phyloP scores from a whole-genome alignment of 345 rosid genomes.

The Luvunga scandens region DNA sequence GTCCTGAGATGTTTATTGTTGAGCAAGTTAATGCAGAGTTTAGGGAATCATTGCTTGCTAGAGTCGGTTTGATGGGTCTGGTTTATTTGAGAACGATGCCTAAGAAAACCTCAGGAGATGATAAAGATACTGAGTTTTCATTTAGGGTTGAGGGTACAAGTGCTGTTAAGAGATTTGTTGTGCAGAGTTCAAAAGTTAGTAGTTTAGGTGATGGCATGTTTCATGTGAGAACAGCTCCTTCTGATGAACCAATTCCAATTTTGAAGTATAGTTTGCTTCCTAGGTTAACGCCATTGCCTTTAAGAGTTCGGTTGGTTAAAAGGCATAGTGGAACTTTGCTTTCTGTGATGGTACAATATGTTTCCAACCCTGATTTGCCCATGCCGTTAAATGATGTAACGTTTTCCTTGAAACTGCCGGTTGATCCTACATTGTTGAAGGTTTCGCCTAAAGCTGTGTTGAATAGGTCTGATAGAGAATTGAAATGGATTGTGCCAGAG shows the following conservation, averaged over 20 bases:
- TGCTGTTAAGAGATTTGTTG: conserved; percentile 69
- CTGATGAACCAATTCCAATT: conserved; percentile 88
- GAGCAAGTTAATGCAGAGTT: conserved; percentile 93
- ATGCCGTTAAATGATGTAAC: conserved; percentile 68
- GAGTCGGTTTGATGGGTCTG: conserved; percentile 91
- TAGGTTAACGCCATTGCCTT: conserved; percentile 77
- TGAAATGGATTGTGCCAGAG: conserved; percentile 92
- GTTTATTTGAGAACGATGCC: conserved; percentile 85
- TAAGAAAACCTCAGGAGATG: conserved; percentile 56
- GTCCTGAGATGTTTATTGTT: conserved; percentile 86
- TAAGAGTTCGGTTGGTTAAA: conserved; percentile 79
- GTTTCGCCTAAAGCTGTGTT: conserved; percentile 91
- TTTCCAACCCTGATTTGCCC: conserved; percentile 72
- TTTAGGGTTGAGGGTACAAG: conserved; percentile 74
- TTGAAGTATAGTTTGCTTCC: conserved; percentile 89
- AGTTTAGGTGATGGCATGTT: conserved; percentile 89
- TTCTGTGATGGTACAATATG: conserved; percentile 97
- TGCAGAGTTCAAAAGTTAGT: conserved; percentile 71
- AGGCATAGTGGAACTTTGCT: conserved; percentile 89
- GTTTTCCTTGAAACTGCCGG: conserved; percentile 83
- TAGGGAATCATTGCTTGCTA: conserved; percentile 88
- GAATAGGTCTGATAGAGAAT: conserved; percentile 77
- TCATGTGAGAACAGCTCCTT: conserved; percentile 85
- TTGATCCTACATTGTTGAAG: conserved; percentile 89
- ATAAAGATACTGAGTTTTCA: conserved; percentile 88